Evolutionary conservation across 2,329 filamentous ascomycete species (phyloP), one percentile per base, ranked within the genome.

Genomic region (Ceratocystis diversiconidia): DNA sequence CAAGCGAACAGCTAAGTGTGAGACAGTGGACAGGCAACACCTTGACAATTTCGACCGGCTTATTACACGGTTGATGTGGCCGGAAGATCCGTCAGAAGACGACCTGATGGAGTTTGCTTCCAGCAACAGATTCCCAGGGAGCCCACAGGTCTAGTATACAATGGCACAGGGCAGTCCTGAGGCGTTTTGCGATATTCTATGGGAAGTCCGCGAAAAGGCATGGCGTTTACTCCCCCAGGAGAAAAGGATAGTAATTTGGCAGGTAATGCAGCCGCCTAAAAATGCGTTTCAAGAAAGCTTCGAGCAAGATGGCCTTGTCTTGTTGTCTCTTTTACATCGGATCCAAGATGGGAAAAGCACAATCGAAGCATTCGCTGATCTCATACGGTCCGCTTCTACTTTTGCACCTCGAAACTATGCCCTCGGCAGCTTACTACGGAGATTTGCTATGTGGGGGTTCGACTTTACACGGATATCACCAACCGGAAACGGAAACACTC

Each of bases 201-300:
- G 59, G 65, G 65, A 67, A 46, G 62, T 67, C n/a, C 65, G 65
- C 10, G 65, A 67, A 22, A 64, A 61, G 32, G 65, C 65, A 30
- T 65, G 46, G 62, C 61, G 50, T 36, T 19, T 61, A 5, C 52
- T 67, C 15, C 65, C 65, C 2, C 5, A 52, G n/a, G 46, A 25
- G 22, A 57, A 44, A 25, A 44, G 28, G 22, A 15, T 17, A 19
- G 15, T 50, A 48, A 48, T 62, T 22, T 67, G 62, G 65, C 65
- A 59, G 22, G 65, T 67, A 44, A 67, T 67, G 62, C 63, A 59
- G 22, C 65, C 65, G n/a, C 65, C 65, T 30, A 67, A 67, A 15
- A 28, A 63, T 17, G 46, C 62, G 25, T 30, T 62, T 19, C 65
- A 62, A 17, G 15, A 17, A 28, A 41, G n/a, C 44, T 57, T 65